Evolutionary conservation across 495 filamentous ascomycete species (phyloP), one percentile per base, ranked within the genome.

Genomic region (Neurospora sp.): DNA sequence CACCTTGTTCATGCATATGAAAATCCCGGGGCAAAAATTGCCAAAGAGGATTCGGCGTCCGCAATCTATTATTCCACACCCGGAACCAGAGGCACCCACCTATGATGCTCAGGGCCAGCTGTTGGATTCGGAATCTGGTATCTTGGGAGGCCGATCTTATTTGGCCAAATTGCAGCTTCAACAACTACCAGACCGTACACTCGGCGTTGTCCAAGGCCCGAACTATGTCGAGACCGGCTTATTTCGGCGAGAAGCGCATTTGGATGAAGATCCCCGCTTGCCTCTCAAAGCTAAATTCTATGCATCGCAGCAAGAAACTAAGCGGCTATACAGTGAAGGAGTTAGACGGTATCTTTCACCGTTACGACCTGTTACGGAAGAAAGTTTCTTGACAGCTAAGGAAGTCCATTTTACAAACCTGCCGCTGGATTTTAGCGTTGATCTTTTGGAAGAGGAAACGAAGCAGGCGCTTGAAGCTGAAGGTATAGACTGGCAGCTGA

Each of bases 181-280:
- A 3, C 69, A 76, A 0, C 78, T 82, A 38, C 76, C 75, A 0
- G 71, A 85, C 61, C 81, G 74, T 1, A 81, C 77, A 1, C 75
- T 86, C 22, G 86, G 85, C 22, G 82, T 76, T 5, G 76, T 87
- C 3, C 82, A 88, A 59, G 86, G 86, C 0, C 80, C 80, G 0
- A 78, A 79, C 12, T 88, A 87, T 68, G 48, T 74, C 0, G 77
- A 80, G 12, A 82, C 81, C 1, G 75, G 76, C 8, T 75, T 84
- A 3, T 84, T 78, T 70, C 69, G 80, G 4, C 40, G 40, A n/a
- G 81, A 86, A 59, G 78, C 79, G 0, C 86, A 88, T 61, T 42
- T 82, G 1, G 70, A 82, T 7, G 74, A 75, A 5, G 79, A 86
- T 59, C 72, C 75, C 0, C 42, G 40, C 27, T 74, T 73, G 37